Conservation (phyloP, 2,329 filamentous ascomycete species). For the Fusarium fracticaudum region DNA sequence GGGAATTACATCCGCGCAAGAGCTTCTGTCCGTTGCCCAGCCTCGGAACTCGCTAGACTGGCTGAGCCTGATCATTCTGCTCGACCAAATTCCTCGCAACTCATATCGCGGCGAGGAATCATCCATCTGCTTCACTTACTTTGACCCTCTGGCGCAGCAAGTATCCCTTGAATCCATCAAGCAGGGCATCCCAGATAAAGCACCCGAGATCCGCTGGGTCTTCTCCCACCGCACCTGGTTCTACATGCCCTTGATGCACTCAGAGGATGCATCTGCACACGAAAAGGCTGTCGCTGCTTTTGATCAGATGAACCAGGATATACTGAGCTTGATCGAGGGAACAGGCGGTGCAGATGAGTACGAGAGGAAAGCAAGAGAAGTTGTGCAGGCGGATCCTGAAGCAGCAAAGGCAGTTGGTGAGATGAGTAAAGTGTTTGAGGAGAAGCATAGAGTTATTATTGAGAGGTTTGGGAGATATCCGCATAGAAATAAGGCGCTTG, state of each 20-base stretch:
- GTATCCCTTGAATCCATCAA: slow-evolving; percentile 52
- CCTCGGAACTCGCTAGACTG: slow-evolving; percentile 47
- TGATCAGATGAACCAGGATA: slow-evolving; percentile 46
- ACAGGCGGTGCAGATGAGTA: slow-evolving; percentile 36
- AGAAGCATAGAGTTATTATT: slow-evolving; percentile 61
- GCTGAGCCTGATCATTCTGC: slow-evolving; percentile 64
- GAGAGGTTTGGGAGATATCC: slow-evolving; percentile 67
- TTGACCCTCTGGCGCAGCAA: slow-evolving; percentile 63
- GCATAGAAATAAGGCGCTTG: slow-evolving; percentile 63
- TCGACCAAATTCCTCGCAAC: slow-evolving; percentile 73
- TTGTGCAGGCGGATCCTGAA: slow-evolving; percentile 40
- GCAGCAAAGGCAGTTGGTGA: slow-evolving; percentile 39
- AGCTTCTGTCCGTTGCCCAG: slow-evolving; percentile 43
- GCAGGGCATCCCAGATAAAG: slow-evolving; percentile 42
- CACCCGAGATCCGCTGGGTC: slow-evolving; percentile 46
- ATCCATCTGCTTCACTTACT: slow-evolving; percentile 59
- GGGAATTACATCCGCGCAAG: slow-evolving; percentile 40
- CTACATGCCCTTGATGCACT: slow-evolving; percentile 68
- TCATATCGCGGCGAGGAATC: slow-evolving; percentile 62
- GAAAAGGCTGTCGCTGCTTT: slow-evolving; percentile 48
- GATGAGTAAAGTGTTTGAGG: slow-evolving; percentile 48
- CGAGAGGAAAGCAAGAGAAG: slow-evolving; percentile 41
- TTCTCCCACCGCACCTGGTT: slow-evolving; percentile 63
- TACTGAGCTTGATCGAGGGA: slow-evolving; percentile 45
- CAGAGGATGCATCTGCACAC: slow-evolving; percentile 60